phyloP scores from a whole-genome alignment of 176 grass and related monocot species.

The Musa itinerans region DNA sequence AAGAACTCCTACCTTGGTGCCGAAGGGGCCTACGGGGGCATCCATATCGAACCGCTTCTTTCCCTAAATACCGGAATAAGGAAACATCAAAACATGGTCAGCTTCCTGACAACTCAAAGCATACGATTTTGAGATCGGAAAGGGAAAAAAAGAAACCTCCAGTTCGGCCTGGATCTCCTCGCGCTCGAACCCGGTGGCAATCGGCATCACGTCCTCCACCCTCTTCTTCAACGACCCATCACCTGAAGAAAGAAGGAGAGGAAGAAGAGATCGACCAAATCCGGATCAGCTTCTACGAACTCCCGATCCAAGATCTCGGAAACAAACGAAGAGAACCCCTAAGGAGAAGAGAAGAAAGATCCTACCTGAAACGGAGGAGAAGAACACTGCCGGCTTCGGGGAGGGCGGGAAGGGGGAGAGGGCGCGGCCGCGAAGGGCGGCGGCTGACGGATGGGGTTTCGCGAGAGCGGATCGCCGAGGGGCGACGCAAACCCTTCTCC shows the following conservation, averaged over 20 bases:
- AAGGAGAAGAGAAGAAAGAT: neutral
- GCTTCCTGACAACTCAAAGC: too few relatives aligned
- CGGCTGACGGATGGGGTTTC: neutral
- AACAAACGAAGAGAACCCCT: neutral
- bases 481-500: neutral
- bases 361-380: slow-evolving; percentile 6
- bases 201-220: slow-evolving; percentile 21
- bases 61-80: slow-evolving; percentile 4
- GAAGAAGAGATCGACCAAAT: neutral
- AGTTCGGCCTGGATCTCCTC: slow-evolving; percentile 20
- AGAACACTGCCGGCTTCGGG: neutral
- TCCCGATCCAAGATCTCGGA: neutral
- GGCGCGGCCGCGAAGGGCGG: neutral
- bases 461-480: neutral
- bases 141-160: neutral
- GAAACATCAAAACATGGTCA: neutral
- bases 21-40: slow-evolving; percentile 15
- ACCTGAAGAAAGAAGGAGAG: neutral
- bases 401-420: neutral
- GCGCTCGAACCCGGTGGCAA: slow-evolving; percentile 20
- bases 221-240: slow-evolving; percentile 19
- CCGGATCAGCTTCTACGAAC: neutral
- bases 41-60: slow-evolving; percentile 28
- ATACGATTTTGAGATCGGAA: neutral
- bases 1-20: slow-evolving; percentile 10